Evolutionary conservation across 768 basidiomycete species (phyloP).

Genomic region (Podaxis sp.): DNA sequence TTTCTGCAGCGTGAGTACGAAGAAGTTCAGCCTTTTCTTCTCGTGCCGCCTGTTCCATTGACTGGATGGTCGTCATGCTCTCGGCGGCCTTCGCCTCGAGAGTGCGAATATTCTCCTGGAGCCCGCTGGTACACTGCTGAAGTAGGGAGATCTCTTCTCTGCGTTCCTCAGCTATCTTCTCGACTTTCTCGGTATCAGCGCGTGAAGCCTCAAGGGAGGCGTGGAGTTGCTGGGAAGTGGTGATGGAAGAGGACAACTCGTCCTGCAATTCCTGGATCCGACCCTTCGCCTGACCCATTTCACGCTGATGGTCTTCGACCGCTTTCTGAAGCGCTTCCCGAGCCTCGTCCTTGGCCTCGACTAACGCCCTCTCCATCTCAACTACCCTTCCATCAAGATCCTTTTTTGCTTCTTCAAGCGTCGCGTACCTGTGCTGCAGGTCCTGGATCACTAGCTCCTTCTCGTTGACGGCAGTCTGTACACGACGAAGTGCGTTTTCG

Average conservation of each 20-base stretch:
- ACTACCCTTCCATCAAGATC: background rate
- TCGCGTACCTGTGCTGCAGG: background rate
- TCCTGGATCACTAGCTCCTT: background rate
- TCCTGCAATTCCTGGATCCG: constrained; percentile 5
- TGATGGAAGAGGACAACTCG: constrained; percentile 2
- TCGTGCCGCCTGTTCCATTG: background rate
- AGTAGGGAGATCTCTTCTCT: background rate
- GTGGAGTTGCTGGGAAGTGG: constrained; percentile 4
- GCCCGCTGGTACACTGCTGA: background rate
- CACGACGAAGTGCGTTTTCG: background rate
- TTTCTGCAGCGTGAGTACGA: constrained; percentile 5
- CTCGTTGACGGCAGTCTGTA: background rate
- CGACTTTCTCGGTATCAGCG: background rate
- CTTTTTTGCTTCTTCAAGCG: background rate
- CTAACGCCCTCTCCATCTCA: background rate
- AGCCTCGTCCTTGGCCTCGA: background rate
- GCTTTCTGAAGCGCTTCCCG: background rate
- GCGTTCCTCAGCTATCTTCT: background rate
- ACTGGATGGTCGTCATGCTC: background rate
- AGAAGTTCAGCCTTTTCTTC: constrained; percentile 2
- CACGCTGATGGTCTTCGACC: background rate
- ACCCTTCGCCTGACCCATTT: background rate
- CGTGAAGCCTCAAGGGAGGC: constrained; percentile 2
- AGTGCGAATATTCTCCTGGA: background rate
- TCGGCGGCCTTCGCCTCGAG: constrained; percentile 4